These are phyloP conservation scores for Penicillium goetzii DNA, from an alignment of 495 filamentous ascomycete genomes.

Conservation along the genomic window DNA sequence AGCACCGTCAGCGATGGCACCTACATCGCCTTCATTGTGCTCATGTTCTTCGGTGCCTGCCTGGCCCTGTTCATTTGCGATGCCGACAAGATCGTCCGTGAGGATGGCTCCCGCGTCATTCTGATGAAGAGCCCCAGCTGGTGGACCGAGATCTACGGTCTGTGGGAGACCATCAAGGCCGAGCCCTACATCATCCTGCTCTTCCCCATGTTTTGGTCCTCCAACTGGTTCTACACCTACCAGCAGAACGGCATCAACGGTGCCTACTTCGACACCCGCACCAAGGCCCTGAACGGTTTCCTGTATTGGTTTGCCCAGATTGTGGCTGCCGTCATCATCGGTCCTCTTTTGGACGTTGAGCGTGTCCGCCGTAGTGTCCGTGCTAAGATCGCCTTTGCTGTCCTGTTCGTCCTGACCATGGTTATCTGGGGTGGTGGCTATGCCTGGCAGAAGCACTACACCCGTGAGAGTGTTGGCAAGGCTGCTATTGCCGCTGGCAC, in stretches of 20 bases:
- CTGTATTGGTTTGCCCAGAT: slow-evolving; percentile 61
- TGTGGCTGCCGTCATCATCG: slow-evolving; percentile 49
- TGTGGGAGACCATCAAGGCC: slow-evolving; percentile 42
- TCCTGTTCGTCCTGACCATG: slow-evolving; percentile 47
- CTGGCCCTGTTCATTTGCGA: slow-evolving; percentile 60
- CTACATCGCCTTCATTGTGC: slow-evolving; percentile 56
- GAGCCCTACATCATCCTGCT: slow-evolving; percentile 49
- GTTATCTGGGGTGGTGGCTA: slow-evolving; percentile 57
- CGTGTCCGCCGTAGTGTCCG: slow-evolving; percentile 44
- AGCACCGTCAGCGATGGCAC: slow-evolving; percentile 51
- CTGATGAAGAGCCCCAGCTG: slow-evolving; percentile 83
- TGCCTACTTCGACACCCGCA: slow-evolving; percentile 51
- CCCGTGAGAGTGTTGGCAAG: slow-evolving; percentile 33
- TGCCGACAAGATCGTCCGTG: slow-evolving; percentile 70
- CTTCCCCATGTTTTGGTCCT: slow-evolving; percentile 61
- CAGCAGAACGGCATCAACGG: slow-evolving; percentile 60
- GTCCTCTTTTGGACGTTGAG: slow-evolving; percentile 47
- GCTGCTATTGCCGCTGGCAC: slow-evolving; percentile 12
- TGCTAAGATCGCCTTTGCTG: slow-evolving; percentile 43
- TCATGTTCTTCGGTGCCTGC: slow-evolving; percentile 57
- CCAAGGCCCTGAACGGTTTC: slow-evolving; percentile 51
- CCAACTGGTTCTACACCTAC: slow-evolving; percentile 82
- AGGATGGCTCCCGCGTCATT: slow-evolving; percentile 76
- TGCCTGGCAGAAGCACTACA: slow-evolving; percentile 53
- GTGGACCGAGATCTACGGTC: slow-evolving; percentile 49